Percentiles rank a stretch among this genome's conserved stretches.
These are phyloP conservation scores for Biscogniauxia mediterranea DNA, from an alignment of 2,329 filamentous ascomycete species.

Conservation along the genomic window DNA sequence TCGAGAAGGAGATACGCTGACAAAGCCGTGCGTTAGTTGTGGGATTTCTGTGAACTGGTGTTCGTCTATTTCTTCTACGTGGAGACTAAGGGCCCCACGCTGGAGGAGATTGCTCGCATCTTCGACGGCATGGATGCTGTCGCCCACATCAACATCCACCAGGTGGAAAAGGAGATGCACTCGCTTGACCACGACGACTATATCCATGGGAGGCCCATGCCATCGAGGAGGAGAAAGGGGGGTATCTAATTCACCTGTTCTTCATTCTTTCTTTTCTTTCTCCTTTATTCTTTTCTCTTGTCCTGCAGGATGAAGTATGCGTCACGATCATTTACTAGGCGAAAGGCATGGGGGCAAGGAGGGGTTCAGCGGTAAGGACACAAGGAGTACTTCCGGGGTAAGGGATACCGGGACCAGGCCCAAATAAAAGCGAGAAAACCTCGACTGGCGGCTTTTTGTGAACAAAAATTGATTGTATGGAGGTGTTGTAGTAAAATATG, in stretches of 20 bases:
- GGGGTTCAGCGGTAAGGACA: neutral
- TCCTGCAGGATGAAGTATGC: neutral
- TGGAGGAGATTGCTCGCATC: slow-evolving; percentile 68
- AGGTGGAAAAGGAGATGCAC: slow-evolving; percentile 54
- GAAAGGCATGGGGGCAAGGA: neutral
- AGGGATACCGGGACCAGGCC: neutral
- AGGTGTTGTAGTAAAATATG: neutral
- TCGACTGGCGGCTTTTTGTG: neutral
- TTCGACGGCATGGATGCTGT: slow-evolving; percentile 65
- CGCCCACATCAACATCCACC: slow-evolving; percentile 52
- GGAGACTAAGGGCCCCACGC: slow-evolving; percentile 68
- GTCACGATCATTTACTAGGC: neutral
- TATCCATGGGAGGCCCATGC: slow-evolving; percentile 3
- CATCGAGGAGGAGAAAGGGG: neutral
- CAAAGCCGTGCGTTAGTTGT: slow-evolving; percentile 36
- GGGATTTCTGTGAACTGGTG: slow-evolving; percentile 58
- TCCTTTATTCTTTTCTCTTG: neutral
- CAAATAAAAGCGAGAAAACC: neutral
- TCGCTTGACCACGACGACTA: slow-evolving; percentile 28
- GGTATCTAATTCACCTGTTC: neutral
- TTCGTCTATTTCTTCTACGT: slow-evolving; percentile 67
- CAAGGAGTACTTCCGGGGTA: too few relatives aligned
- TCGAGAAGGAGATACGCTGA: slow-evolving; percentile 5
- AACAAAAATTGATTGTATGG: too few relatives aligned
- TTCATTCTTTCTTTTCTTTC: slow-evolving; percentile 33